Conservation (phyloP, 805 yeast species). For the Peterozyma xylosa region DNA sequence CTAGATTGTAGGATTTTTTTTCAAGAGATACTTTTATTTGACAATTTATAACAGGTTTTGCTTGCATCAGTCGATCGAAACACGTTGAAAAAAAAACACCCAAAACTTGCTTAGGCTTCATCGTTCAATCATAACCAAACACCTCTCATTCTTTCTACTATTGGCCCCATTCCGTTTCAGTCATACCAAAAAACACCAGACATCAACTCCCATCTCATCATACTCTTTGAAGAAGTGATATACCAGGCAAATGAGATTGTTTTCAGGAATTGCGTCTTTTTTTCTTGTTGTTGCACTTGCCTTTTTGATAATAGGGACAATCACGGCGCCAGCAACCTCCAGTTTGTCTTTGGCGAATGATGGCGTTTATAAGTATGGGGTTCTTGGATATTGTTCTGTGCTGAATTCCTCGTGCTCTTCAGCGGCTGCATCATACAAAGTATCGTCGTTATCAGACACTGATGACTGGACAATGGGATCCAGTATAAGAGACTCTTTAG, state of each 20-base stretch:
- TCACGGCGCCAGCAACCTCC: slow-evolving; percentile 52
- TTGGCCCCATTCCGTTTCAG: no score
- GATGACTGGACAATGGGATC: slow-evolving; percentile 42
- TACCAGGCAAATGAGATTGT: slow-evolving; percentile 5
- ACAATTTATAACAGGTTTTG: no score
- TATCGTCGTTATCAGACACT: slow-evolving; percentile 21
- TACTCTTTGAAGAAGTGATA: neutral
- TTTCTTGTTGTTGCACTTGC: slow-evolving; percentile 50
- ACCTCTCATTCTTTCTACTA: no score
- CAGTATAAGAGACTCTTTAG: slow-evolving; percentile 41
- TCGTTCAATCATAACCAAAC: no score
- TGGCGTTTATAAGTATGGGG: slow-evolving; percentile 44
- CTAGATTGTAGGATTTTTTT: no score
- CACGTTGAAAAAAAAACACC: no score
- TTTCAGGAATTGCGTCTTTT: slow-evolving; percentile 25
- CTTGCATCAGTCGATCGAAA: no score
- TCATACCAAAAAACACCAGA: no score
- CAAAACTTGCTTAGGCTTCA: no score
- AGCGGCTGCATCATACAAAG: slow-evolving; percentile 38
- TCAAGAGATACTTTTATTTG: no score
- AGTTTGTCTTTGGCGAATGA: slow-evolving; percentile 43
- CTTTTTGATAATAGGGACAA: slow-evolving; percentile 50
- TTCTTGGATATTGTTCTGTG: slow-evolving; percentile 54
- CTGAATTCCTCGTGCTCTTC: slow-evolving; percentile 27
- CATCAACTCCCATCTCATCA: no score